Evolutionary conservation across 352 stramenopile genomes (phyloP).

Genomic region (Phytopythium mirpurense): DNA sequence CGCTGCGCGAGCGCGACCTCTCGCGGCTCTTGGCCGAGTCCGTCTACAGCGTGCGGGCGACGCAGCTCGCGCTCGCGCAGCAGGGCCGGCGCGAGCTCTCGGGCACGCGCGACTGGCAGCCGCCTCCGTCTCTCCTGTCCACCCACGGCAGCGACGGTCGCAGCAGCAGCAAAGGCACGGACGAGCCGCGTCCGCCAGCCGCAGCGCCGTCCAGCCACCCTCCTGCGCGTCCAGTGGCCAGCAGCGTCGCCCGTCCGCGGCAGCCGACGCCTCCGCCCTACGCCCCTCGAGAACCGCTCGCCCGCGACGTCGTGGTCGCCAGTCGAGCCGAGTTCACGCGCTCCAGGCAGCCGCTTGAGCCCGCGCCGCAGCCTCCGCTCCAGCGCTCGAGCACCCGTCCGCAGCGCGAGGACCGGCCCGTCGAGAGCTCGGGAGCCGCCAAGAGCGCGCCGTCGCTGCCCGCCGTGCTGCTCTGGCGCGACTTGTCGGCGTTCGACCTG

Average conservation of each 20-base stretch:
- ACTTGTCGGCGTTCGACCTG: constrained; percentile 18
- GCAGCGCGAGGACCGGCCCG: too few relatives aligned
- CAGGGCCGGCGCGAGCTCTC: constrained; percentile 5
- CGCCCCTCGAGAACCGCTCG: background rate
- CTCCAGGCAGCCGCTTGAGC: background rate
- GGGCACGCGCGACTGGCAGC: constrained; percentile 1
- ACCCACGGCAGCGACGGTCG: background rate
- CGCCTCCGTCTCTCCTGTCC: background rate
- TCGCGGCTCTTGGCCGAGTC: constrained; percentile 31
- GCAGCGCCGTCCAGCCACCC: too few relatives aligned
- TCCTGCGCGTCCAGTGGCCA: too few relatives aligned
- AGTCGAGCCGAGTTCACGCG: background rate
- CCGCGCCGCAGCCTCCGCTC: too few relatives aligned
- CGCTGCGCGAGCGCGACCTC: constrained; percentile 30
- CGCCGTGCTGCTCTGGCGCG: constrained; percentile 7
- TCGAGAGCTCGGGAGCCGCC: too few relatives aligned
- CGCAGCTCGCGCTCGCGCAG: constrained; percentile 35
- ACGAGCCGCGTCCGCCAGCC: background rate
- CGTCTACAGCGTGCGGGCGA: constrained; percentile 37
- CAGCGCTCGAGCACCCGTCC: too few relatives aligned
- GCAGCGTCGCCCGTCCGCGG: too few relatives aligned
- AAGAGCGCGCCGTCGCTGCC: background rate
- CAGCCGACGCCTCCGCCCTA: background rate
- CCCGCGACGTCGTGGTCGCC: background rate
- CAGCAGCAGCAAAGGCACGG: background rate